These are phyloP conservation scores for Rehmannia glutinosa DNA, from an alignment of 257 asterid species.

Conservation along the genomic window DNA sequence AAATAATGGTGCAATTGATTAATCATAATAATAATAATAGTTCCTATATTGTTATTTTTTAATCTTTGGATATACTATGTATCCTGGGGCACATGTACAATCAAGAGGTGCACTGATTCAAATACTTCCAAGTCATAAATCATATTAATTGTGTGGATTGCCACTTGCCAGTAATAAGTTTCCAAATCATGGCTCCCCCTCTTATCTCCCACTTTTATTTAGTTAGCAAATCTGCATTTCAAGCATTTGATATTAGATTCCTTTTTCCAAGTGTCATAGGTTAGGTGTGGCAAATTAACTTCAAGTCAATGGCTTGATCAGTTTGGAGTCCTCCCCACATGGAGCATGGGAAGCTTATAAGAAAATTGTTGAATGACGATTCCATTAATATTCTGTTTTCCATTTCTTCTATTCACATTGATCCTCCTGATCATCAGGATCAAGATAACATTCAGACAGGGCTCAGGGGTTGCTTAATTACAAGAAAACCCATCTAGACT, in stretches of 20 bases:
- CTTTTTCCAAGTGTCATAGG: background rate
- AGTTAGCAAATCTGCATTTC: background rate
- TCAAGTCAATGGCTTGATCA: slow-evolving; percentile 26
- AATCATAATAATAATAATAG: no score
- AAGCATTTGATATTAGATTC: background rate
- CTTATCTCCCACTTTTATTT: no score
- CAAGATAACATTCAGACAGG: no score
- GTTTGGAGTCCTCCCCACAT: slow-evolving; percentile 21
- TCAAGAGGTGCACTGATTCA: slow-evolving; percentile 13
- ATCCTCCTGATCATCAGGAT: no score
- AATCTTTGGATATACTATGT: background rate
- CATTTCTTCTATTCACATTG: no score
- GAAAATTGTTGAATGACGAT: background rate
- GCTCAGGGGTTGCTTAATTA: no score
- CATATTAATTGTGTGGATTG: background rate
- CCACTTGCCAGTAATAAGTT: background rate
- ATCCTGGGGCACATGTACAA: background rate
- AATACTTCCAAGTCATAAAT: background rate
- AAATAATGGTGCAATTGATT: no score
- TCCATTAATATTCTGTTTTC: no score
- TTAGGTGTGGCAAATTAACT: slow-evolving; percentile 14
- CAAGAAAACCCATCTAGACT: no score
- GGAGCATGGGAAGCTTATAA: slow-evolving; percentile 3
- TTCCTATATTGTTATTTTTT: no score
- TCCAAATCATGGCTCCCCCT: no score